Base-by-base conservation (phyloP, 352 stramenopile genomes). In the Blastocystis sp. region DNA sequence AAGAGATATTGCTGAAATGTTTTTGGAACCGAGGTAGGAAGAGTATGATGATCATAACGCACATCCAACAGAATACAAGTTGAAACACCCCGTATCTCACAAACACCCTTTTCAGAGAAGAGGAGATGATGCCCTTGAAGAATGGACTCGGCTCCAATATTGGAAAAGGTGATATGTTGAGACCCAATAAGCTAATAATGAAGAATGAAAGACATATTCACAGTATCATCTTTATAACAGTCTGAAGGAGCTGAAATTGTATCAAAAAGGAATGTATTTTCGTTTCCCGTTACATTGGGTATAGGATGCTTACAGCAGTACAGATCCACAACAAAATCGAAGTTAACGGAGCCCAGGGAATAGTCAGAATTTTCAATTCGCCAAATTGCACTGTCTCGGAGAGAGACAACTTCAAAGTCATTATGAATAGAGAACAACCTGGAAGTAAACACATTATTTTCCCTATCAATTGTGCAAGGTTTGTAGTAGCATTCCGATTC, bases 1-100 rank as follows among this genome's bases (percentile, higher is more conserved):
- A 84, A 84, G 51, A 84, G n/a, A 57, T 66, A 84, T 0, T 53
- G 30, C 4, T 68, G 44, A 57, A 84, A 84, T 24, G 53, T n/a
- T 37, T 30, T 15, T 19, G 73, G 73, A n/a, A 84, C 48, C 2
- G 13, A 13, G 13, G 48, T 84, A 1, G 44, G 33, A 37, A 69
- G 24, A 27, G 59, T n/a, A 17, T 37, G 30, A 44, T 84, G 73
- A 37, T 84, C 48, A 57, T 84, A 84, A 42, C 73, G 73, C 4
- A 84, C 48, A 30, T 84, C 73, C 13, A 84, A 35, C 22, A 84
- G 35, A 53, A 56, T 69, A 24, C 73, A 66, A 0, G 73, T 66
- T 13, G 73, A 84, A 35, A 84, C 48, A 35, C 73, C 51, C 22
- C 27, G 73, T 2, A 84, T 66, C 24, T 62, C 53, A 42, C 73